Base-by-base conservation (phyloP, 805 yeast genomes). In the Wickerhamiella lipophila region DNA sequence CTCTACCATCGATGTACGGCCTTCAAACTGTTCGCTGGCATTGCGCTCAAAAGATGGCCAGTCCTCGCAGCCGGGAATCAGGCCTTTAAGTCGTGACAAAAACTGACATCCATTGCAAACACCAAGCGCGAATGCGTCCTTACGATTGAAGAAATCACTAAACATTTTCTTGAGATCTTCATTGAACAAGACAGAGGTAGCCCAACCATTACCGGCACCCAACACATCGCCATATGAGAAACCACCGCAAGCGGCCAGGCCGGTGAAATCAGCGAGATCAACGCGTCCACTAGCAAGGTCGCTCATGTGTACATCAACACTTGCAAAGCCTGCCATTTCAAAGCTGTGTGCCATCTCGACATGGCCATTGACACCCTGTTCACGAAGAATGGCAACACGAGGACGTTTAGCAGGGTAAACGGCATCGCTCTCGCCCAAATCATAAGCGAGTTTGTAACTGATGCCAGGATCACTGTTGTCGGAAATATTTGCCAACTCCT, bases 131-230 rank as follows among this genome's bases (percentile, higher is more conserved):
- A 92, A 92, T 0, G 98, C 92, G 64, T 92, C 94, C 16, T 72
- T 70, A 67, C 98, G 80, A 49, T 77, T 83, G 77, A 92, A 92
- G 66, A 92, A 92, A 45, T 68, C 73, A 55, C 70, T 67, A 65
- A 92, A 92, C 68, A 85, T 88, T 23, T 71, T 60, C 62, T 92
- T 78, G 32, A 89, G 83, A 49, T 68, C 71, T 32, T 77, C 84
- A 62, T 89, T 82, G 75, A 80, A 87, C 56, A 92, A 69, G 8
- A 92, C 95, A 15, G 96, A 85, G 62, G 86, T 87, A 51, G 98
- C 98, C 98, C 98, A 92, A 51, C 98, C 98, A 48, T 89, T 83
- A 63, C 96, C 98, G 30, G 98, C 98, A 57, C 98, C 98, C 52
- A 92, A 72, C 44, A 92, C 98, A 68, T 92, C 98, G 73, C 98